These are phyloP conservation scores for Rhizopogon roseolus DNA, from an alignment of 768 basidiomycete genomes.

Conservation along the genomic window DNA sequence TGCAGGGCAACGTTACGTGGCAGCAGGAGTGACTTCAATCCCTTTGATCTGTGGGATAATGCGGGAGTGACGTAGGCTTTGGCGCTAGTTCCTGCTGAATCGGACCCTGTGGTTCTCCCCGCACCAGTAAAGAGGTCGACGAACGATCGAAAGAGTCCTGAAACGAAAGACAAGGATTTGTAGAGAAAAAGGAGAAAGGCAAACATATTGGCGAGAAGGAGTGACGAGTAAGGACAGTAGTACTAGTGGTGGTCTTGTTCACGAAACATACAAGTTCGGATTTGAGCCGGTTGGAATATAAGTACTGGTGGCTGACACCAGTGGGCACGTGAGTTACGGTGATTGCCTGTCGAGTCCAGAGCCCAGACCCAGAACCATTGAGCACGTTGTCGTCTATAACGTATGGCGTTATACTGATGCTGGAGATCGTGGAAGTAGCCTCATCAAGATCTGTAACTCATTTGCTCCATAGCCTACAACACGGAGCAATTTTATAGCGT, in stretches of 20 bases:
- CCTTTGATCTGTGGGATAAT: not conserved
- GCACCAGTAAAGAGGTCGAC: slow-evolving; percentile 14
- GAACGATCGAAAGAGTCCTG: slow-evolving; percentile 24
- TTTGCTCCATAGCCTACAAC: too few relatives aligned
- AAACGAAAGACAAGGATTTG: slow-evolving; percentile 18
- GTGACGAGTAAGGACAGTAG: slow-evolving; percentile 12
- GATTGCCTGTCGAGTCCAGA: too few relatives aligned
- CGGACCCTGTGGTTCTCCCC: slow-evolving; percentile 7
- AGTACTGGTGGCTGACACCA: not conserved
- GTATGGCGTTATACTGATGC: not conserved
- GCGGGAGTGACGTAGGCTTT: not conserved
- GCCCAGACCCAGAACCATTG: too few relatives aligned
- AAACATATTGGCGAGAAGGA: slow-evolving; percentile 10
- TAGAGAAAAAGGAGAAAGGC: slow-evolving; percentile 12
- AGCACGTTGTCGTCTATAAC: not conserved
- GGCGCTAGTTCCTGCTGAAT: not conserved
- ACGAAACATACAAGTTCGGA: not conserved
- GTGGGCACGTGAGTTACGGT: too few relatives aligned
- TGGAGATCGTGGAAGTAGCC: not conserved
- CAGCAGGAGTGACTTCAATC: not conserved
- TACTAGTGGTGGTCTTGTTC: not conserved
- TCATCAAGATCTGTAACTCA: too few relatives aligned
- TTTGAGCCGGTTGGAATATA: not conserved
- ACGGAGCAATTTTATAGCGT: slow-evolving; percentile 38
- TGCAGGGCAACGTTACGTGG: not conserved